Percentiles rank a stretch among this genome's conserved stretches.
These are phyloP conservation scores for Amanita pseudoporphyria DNA, from an alignment of 768 basidiomycete genomes.

Conservation along the genomic window DNA sequence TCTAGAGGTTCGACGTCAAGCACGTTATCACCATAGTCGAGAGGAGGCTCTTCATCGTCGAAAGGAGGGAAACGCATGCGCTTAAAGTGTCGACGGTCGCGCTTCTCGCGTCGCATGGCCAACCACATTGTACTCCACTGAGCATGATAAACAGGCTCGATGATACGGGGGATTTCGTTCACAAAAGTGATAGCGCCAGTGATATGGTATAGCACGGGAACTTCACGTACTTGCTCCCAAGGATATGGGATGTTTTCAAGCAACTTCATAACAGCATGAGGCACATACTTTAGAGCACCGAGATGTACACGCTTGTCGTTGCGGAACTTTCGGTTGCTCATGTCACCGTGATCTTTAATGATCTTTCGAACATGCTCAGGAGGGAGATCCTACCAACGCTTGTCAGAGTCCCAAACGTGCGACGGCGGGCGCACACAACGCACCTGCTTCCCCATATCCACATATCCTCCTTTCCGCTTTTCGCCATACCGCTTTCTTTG, in stretches of 20 bases:
- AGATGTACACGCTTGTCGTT: constrained; percentile 99
- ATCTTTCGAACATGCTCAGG: constrained; percentile 99
- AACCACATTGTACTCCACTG: constrained; percentile 99
- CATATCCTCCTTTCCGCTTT: constrained; percentile 81
- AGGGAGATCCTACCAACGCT: constrained; percentile 65
- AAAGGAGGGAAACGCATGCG: constrained; percentile 99
- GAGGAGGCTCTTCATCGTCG: constrained; percentile 97
- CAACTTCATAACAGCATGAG: constrained; percentile 98
- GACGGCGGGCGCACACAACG: constrained; percentile 15
- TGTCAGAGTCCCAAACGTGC: constrained; percentile 15
- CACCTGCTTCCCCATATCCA: constrained; percentile 92
- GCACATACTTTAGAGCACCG: constrained; percentile 96
- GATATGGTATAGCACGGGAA: constrained; percentile 96
- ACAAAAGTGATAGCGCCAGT: constrained; percentile 99
- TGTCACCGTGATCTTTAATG: constrained; percentile 98
- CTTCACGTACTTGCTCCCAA: constrained; percentile 99
- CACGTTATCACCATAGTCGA: constrained; percentile 99
- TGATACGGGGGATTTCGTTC: constrained; percentile 93
- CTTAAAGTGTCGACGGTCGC: constrained; percentile 98
- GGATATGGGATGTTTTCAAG: constrained; percentile 97
- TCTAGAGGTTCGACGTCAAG: constrained; percentile 97
- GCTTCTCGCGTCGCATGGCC: constrained; percentile 97
- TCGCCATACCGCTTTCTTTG: constrained; percentile 89
- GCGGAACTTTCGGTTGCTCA: constrained; percentile 98
- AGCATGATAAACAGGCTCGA: constrained; percentile 97